phyloP scores from a whole-genome alignment of 2,329 filamentous ascomycete species.

The Sordariomycetes sp. region DNA sequence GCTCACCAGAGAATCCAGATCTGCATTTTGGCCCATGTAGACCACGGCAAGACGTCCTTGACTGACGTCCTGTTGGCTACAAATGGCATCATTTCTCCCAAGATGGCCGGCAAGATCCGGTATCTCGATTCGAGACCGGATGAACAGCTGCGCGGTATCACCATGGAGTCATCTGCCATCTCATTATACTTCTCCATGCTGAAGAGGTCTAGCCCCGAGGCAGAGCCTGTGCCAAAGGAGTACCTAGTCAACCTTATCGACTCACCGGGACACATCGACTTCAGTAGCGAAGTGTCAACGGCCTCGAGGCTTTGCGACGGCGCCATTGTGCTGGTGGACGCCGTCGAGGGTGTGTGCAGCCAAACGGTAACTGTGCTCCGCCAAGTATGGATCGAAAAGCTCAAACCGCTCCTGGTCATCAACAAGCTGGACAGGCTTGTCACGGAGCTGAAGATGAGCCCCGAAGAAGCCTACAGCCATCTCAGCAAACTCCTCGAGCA shows the following conservation, averaged over 20 bases:
- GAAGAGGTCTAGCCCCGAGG: slow-evolving; percentile 58
- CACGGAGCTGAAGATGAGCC: slow-evolving; percentile 90
- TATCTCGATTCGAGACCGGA: slow-evolving; percentile 95
- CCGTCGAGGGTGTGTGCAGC: slow-evolving; percentile 95
- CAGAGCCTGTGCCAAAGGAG: slow-evolving; percentile 64
- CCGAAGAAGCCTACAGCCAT: slow-evolving; percentile 80
- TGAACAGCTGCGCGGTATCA: slow-evolving; percentile 92
- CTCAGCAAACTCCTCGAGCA: slow-evolving; percentile 85
- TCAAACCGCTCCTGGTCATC: slow-evolving; percentile 89
- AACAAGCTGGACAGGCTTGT: slow-evolving; percentile 97
- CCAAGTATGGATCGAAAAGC: slow-evolving; percentile 90
- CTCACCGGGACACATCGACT: slow-evolving; percentile 96
- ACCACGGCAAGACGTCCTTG: slow-evolving; percentile 96
- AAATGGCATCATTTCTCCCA: slow-evolving; percentile 98
- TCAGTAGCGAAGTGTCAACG: slow-evolving; percentile 95
- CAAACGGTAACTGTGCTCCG: slow-evolving; percentile 95
- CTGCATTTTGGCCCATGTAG: slow-evolving; percentile 91
- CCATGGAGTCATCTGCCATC: slow-evolving; percentile 99
- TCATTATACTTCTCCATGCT: slow-evolving; percentile 93
- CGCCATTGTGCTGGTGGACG: slow-evolving; percentile 87
- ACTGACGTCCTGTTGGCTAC: slow-evolving; percentile 94
- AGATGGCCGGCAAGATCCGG: slow-evolving; percentile 93
- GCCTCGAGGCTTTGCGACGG: slow-evolving; percentile 91
- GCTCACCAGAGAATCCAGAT: slow-evolving; percentile 42
- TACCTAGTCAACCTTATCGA: slow-evolving; percentile 97